Percentiles rank a stretch among this genome's conserved stretches.
phyloP scores from a whole-genome alignment of 148 eudicot genomes.

The Rhododendron ovatum region DNA sequence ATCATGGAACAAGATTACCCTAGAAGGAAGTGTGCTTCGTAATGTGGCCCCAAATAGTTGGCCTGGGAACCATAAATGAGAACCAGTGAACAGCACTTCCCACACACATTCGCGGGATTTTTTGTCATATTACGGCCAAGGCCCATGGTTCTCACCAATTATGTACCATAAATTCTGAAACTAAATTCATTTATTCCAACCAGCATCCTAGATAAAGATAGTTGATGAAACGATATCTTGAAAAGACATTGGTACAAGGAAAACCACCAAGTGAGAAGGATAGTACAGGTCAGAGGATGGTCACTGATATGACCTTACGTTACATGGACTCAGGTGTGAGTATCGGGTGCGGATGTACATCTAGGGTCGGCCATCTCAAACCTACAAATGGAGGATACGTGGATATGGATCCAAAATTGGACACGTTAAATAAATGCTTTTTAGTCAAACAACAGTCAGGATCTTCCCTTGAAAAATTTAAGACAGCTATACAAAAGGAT shows the following conservation, averaged over 20 bases:
- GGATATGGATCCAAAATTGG: not conserved
- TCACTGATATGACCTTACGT: not conserved
- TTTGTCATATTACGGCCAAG: not conserved
- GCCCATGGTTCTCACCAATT: not conserved
- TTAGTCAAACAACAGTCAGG: not conserved
- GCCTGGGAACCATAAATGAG: not conserved
- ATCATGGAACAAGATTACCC: not conserved
- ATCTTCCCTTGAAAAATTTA: not conserved
- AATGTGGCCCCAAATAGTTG: not conserved
- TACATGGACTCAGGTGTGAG: not conserved
- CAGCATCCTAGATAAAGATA: not conserved
- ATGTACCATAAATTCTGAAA: no score
- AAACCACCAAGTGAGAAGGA: not conserved
- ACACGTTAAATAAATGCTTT: not conserved
- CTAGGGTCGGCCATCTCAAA: not conserved
- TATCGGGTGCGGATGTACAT: not conserved
- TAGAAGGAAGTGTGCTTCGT: not conserved
- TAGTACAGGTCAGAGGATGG: not conserved
- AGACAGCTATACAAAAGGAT: not conserved
- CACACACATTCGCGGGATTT: not conserved
- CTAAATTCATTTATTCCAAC: not conserved
- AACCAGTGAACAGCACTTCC: not conserved
- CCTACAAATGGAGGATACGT: not conserved
- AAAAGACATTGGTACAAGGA: not conserved
- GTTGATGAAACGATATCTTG: not conserved